phyloP scores from a whole-genome alignment of 176 grass and related monocot genomes.

The Saccharum officinarum region DNA sequence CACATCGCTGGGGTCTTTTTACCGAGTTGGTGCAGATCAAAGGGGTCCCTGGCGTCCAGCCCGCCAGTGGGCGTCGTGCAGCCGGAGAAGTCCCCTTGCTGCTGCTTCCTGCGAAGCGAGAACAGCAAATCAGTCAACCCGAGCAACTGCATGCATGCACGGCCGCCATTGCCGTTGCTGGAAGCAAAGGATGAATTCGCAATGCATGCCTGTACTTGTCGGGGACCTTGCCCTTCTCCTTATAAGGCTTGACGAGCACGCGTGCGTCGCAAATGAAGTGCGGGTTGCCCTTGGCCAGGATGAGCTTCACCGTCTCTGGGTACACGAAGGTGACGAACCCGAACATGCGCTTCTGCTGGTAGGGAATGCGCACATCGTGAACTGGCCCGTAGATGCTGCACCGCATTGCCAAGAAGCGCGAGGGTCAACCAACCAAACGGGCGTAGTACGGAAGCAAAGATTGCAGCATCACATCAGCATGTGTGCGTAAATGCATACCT shows the following conservation, averaged over 20 bases:
- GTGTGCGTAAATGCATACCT: constrained; percentile 38
- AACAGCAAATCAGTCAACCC: not conserved
- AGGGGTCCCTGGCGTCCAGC: constrained; percentile 60
- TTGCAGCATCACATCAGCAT: not conserved
- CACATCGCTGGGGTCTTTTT: not conserved
- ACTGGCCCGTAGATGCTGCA: constrained; percentile 83
- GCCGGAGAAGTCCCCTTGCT: constrained; percentile 64
- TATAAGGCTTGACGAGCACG: constrained; percentile 92
- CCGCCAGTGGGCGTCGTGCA: constrained; percentile 60
- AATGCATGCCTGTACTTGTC: constrained; percentile 78
- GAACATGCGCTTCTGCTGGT: constrained; percentile 98
- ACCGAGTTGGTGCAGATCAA: constrained; percentile 90
- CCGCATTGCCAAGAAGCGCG: constrained; percentile 12
- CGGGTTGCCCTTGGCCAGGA: constrained; percentile 90
- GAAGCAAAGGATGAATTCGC: not conserved
- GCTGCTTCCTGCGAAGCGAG: constrained; percentile 60
- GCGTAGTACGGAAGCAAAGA: not conserved
- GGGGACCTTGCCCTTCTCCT: constrained; percentile 97
- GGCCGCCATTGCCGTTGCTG: not conserved
- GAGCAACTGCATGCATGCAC: constrained; percentile 1
- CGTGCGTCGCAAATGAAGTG: constrained; percentile 95
- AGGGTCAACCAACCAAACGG: not conserved
- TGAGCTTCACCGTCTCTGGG: constrained; percentile 90
- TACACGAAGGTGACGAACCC: constrained; percentile 94
- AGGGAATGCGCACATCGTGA: constrained; percentile 92